Evolutionary conservation across 2,329 filamentous ascomycete species (phyloP), one percentile per base, ranked within the genome.

Genomic region (Peltaster fructicola): DNA sequence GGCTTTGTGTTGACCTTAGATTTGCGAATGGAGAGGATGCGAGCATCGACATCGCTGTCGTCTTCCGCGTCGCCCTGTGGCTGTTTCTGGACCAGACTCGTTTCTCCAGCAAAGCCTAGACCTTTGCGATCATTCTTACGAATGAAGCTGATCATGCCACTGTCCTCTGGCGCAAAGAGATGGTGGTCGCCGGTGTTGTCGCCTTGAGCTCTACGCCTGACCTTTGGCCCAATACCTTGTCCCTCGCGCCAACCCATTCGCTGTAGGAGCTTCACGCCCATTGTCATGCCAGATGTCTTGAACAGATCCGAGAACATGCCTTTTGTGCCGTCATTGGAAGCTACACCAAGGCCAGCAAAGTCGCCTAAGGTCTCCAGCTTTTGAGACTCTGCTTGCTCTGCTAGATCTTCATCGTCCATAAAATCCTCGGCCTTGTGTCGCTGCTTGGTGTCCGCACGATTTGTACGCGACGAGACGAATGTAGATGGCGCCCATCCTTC

Each of bases 361-460:
- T 64, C 65, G 26, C 71, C 62, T 0, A 69, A 62, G 0, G 78
- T 90, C 40, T 85, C 67, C 16, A 93, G 54, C 32, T 66, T 66
- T 40, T 73, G 68, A 3, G 75, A 63, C 50, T 92, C 82, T 30
- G 77, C 80, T 0, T 74, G 77, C 47, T 92, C 82, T 5, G 76
- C 78, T 16, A 91, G 59, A 50, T 98, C 88, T 48, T 98, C 88
- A 20, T 92, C 85, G 42, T 98, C 88, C 88, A 98, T 98, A 40
- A 84, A 95, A 45, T 95, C 84, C 49, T 95, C 82, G 1, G 72
- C 68, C 23, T 73, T 69, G 45, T 78, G 72, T 33, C 63, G 52
- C 44, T 77, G 71, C 61, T n/a, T 59, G 30, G 16, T 57, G 44
- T 78, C 79, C 35, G 65, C 70, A 28, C 82, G 76, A 41, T 79